These are phyloP conservation scores for Xylariaceae sp. DNA, from an alignment of 2,329 filamentous ascomycete species.

Conservation along the genomic window DNA sequence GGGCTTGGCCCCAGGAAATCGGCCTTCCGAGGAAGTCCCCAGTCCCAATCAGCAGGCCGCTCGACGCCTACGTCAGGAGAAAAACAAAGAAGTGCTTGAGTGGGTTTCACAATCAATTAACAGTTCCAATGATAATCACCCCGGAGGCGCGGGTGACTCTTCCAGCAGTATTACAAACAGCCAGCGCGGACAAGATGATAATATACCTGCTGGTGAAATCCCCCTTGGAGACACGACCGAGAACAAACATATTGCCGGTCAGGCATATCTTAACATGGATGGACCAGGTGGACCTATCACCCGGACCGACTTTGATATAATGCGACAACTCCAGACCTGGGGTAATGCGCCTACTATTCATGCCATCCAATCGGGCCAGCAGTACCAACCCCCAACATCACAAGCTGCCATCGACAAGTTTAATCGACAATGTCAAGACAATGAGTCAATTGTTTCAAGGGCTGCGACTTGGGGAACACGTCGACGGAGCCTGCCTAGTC, in stretches of 20 bases:
- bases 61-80: constrained; percentile 46
- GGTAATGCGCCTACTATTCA: constrained; percentile 51
- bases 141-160: constrained; percentile 14
- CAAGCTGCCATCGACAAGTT: constrained; percentile 58
- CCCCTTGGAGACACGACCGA: constrained; percentile 50
- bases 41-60: constrained; percentile 54
- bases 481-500: constrained; percentile 64
- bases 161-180: constrained; percentile 11
- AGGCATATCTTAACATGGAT: constrained; percentile 50
- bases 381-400: constrained; percentile 52
- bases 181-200: constrained; percentile 35
- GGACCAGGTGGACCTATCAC: constrained; percentile 45
- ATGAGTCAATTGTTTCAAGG: constrained; percentile 61
- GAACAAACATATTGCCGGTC: constrained; percentile 52
- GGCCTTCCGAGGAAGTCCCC: constrained; percentile 46
- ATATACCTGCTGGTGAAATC: constrained; percentile 46
- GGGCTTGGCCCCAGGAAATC: constrained; percentile 52
- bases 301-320: constrained; percentile 52
- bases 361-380: constrained; percentile 42
- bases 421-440: constrained; percentile 56
- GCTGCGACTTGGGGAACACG: constrained; percentile 73
- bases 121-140: constrained; percentile 11
- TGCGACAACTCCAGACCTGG: constrained; percentile 53
- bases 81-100: constrained; percentile 52
- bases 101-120: constrained; percentile 49